phyloP scores from a whole-genome alignment of 2,329 filamentous ascomycete species.

The Ophiostoma quercus region DNA sequence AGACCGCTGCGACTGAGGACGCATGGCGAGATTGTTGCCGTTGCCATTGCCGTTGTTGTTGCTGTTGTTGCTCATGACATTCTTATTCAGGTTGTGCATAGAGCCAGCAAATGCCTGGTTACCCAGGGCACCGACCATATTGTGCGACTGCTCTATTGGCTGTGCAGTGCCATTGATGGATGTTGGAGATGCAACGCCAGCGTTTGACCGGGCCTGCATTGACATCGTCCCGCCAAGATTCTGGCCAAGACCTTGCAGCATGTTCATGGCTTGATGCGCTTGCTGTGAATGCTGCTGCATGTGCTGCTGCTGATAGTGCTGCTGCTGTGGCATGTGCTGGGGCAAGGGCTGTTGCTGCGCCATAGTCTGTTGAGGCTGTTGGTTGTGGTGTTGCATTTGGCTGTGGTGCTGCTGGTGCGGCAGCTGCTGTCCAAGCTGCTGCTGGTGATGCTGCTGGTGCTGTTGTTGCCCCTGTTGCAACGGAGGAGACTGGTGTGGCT shows the following conservation, averaged over 20 bases:
- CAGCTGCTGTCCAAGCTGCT: conserved; percentile 17
- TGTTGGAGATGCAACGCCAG: conserved; percentile 21
- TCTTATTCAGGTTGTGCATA: background rate
- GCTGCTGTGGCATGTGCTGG: conserved; percentile 32
- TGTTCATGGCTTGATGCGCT: conserved; percentile 33
- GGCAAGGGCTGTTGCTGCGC: conserved; percentile 20
- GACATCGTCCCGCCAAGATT: conserved; percentile 27
- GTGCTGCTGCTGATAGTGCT: conserved; percentile 21
- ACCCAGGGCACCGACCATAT: background rate
- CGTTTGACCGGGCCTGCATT: conserved; percentile 29
- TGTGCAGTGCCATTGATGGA: conserved; percentile 17
- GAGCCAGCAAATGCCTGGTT: background rate
- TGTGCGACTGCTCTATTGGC: background rate
- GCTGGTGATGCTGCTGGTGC: background rate
- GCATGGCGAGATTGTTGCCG: conserved; percentile 32
- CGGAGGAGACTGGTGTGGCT: conserved; percentile 14
- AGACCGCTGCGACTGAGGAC: conserved; percentile 37
- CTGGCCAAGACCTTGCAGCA: conserved; percentile 35
- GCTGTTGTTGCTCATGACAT: conserved; percentile 23
- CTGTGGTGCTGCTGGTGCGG: conserved; percentile 20
- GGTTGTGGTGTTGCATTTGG: conserved; percentile 18
- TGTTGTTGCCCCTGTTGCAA: conserved; percentile 17
- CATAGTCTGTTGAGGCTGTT: conserved; percentile 13
- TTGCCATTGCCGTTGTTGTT: conserved; percentile 28
- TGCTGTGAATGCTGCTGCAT: conserved; percentile 28